Percentiles rank a stretch among this genome's conserved stretches.
phyloP scores from a whole-genome alignment of 2,329 filamentous ascomycete genomes.

The Ascochyta pisi region DNA sequence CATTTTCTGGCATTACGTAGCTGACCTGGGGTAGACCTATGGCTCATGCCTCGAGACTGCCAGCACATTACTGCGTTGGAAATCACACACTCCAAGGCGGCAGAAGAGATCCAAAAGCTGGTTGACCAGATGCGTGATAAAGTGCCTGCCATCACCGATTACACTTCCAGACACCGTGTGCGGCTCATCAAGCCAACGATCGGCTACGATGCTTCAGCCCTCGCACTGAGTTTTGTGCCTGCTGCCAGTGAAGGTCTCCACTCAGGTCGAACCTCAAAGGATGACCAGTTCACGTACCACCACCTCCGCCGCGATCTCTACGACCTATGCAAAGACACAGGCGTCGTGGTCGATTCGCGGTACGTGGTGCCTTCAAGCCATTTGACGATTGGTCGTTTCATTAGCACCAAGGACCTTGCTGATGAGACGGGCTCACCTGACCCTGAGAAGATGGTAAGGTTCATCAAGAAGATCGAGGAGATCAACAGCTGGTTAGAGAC shows the following conservation, averaged over 20 bases:
- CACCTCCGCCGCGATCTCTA: conserved; percentile 85
- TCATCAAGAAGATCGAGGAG: conserved; percentile 74
- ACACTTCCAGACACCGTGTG: conserved; percentile 70
- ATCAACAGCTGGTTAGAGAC: conserved; percentile 77
- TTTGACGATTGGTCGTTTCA: conserved; percentile 83
- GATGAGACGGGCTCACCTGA: conserved; percentile 53
- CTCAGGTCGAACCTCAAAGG: conserved; percentile 48
- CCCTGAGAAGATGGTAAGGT: conserved; percentile 64
- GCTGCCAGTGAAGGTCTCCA: conserved; percentile 66
- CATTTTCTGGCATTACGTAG: background rate
- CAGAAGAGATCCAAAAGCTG: conserved; percentile 70
- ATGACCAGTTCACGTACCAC: conserved; percentile 83
- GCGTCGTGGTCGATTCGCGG: conserved; percentile 74
- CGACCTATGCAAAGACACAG: conserved; percentile 64
- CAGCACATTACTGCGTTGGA: conserved; percentile 90
- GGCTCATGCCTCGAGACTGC: conserved; percentile 80
- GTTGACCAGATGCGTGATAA: conserved; percentile 63
- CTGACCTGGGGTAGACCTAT: conserved; percentile 65
- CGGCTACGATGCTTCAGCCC: conserved; percentile 82
- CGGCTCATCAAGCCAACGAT: conserved; percentile 82
- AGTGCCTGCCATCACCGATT: conserved; percentile 68
- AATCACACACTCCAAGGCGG: conserved; percentile 78
- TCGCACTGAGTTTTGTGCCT: conserved; percentile 87
- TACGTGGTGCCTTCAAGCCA: conserved; percentile 92
- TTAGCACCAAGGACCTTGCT: conserved; percentile 67